Evolutionary conservation across 345 rosid species (phyloP).

Genomic region (Populus simonii): DNA sequence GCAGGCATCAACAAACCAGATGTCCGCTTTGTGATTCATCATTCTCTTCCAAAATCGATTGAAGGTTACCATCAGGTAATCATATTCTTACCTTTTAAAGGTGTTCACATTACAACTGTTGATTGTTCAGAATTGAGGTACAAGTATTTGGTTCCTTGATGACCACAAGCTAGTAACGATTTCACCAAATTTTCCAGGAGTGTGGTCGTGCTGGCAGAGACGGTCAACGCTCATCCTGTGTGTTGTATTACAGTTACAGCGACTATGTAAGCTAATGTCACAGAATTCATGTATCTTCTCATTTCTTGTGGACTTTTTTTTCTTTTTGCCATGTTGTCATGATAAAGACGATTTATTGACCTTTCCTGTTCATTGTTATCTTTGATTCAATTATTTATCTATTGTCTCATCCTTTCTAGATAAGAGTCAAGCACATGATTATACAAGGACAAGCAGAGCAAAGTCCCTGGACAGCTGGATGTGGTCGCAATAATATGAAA

Average conservation of each 20-base stretch:
- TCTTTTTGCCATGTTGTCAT: not conserved
- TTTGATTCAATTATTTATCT: constrained; percentile 8
- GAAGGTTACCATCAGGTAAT: constrained; percentile 99
- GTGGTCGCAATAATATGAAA: constrained; percentile 48
- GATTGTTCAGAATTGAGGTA: not conserved
- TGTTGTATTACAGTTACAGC: constrained; percentile 87
- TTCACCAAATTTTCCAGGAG: constrained; percentile 50
- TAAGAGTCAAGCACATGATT: constrained; percentile 93
- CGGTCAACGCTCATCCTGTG: constrained; percentile 86
- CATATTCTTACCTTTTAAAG: constrained; percentile 2
- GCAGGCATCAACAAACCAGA: constrained; percentile 98
- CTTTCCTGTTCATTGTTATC: not conserved
- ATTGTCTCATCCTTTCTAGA: constrained; percentile 43
- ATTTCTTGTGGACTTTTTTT: constrained; percentile 4
- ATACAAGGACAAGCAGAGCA: constrained; percentile 84
- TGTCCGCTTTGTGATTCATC: constrained; percentile 98
- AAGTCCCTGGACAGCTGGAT: constrained; percentile 56
- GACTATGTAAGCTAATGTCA: constrained; percentile 67
- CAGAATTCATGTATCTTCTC: constrained; percentile 6
- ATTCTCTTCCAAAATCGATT: constrained; percentile 95
- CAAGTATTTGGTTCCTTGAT: not conserved
- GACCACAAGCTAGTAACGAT: not conserved
- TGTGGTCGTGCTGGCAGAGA: constrained; percentile 99
- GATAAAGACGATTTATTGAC: not conserved
- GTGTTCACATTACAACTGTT: not conserved